Base-by-base conservation (phyloP, 129 eudicot genomes). In the Tagetes erecta region DNA sequence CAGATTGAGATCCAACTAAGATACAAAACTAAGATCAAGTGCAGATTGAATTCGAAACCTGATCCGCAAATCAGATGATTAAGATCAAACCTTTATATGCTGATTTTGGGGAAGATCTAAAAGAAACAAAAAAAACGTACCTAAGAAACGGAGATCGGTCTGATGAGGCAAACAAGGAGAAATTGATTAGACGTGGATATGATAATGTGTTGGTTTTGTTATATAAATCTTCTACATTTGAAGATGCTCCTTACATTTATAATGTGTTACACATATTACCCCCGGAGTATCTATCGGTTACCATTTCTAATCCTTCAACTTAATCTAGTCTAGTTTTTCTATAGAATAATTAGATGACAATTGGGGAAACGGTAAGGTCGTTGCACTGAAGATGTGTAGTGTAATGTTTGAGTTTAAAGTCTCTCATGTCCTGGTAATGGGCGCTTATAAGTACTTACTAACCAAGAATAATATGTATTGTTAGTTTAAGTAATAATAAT, bases 71-170 rank as follows among this genome's bases (percentile, higher is more conserved):
- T 1, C 33, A 58, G 27, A 68, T 44, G 2, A 51, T 2, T 27
- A 53, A 52, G 65, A 75, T 75, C 63, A 75, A 75, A 77, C 30
- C 69, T n/a, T 42, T 10, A 58, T 57, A 34, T 5, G 53, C 50
- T 42, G 47, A 42, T 42, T 42, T 42, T 2, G 47, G 50, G 70
- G 39, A 68, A 57, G 76, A 77, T 69, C 69, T 68, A 46, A 77
- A 10, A 35, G 7, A 30, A 39, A 70, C 63, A 44, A 45, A 64
- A 69, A 37, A 77, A 38, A 46, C 64, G 70, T 77, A 77, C 81
- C 81, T 58, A 47, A 68, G 69, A 77, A 77, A 68, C 76, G 76
- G 81, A 68, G 76, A 69, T 70, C 81, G 69, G 59, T 57, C 49
- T 67, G 80, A 76, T 67, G 66, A 46, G 52, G 52, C 52, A 9